Conservation (phyloP, 768 basidiomycete species). For the Suillus alpinus region DNA sequence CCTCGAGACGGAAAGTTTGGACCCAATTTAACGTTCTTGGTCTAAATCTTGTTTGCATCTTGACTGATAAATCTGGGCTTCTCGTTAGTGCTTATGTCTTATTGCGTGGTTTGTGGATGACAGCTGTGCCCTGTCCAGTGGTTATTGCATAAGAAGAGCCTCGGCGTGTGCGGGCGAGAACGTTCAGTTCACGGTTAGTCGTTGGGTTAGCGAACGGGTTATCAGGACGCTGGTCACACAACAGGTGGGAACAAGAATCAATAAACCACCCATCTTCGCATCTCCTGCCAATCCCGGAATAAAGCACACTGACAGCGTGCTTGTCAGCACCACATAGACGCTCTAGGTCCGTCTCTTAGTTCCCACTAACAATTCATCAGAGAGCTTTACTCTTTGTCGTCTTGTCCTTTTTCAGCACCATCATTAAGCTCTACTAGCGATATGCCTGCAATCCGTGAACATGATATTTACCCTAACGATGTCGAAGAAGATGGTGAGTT, state of each 20-base stretch:
- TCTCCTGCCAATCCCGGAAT: constrained; percentile 35
- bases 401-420: neutral
- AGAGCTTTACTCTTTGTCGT: neutral
- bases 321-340: constrained; percentile 16
- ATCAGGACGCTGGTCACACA: neutral
- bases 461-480: constrained; percentile 22
- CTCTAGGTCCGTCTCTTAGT: constrained; percentile 26
- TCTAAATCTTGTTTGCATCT: neutral
- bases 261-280: constrained; percentile 27
- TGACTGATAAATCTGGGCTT: constrained; percentile 7
- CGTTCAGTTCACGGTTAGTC: neutral
- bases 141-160: neutral
- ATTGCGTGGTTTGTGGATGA: constrained; percentile 4
- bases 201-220: neutral
- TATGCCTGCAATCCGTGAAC: constrained; percentile 29
- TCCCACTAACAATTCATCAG: constrained; percentile 1
- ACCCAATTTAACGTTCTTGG: constrained; percentile 3
- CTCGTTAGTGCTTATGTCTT: constrained; percentile 8
- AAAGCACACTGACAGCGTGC: constrained; percentile 28
- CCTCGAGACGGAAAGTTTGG: constrained; percentile 4
- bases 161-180: neutral
- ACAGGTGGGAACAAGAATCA: constrained; percentile 28
- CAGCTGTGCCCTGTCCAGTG: constrained; percentile 5
- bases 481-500: constrained; percentile 37
- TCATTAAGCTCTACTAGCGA: constrained; percentile 4